Evolutionary conservation across 2,329 filamentous ascomycete genomes (phyloP).

Genomic region (Aspergillus eucalypticola): DNA sequence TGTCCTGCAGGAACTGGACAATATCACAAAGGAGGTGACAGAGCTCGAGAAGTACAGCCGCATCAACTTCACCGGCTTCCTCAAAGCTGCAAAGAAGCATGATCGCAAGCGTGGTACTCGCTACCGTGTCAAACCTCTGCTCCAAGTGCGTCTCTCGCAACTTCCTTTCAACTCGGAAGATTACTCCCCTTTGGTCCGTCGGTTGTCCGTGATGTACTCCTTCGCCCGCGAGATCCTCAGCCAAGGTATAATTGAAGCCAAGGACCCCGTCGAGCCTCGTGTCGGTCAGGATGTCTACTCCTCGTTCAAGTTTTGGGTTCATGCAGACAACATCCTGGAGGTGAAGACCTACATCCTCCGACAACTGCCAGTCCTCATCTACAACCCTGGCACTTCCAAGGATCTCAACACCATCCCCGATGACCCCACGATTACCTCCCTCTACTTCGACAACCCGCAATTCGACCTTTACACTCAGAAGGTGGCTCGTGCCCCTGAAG

Average conservation of each 20-base stretch:
- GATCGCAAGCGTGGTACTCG: constrained; percentile 84
- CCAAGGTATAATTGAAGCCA: constrained; percentile 53
- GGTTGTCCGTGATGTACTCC: constrained; percentile 90
- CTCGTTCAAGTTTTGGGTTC: constrained; percentile 95
- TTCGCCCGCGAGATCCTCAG: constrained; percentile 79
- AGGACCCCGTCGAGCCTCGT: constrained; percentile 48
- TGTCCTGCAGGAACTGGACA: constrained; percentile 77
- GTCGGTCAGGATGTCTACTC: constrained; percentile 68
- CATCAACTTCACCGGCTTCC: constrained; percentile 95
- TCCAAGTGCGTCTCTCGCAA: constrained; percentile 85
- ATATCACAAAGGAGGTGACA: constrained; percentile 84
- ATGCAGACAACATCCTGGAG: constrained; percentile 91
- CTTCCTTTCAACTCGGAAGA: constrained; percentile 94
- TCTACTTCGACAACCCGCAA: constrained; percentile 89
- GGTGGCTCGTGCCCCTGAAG: constrained; percentile 71
- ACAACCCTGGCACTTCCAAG: constrained; percentile 82
- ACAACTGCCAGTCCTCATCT: constrained; percentile 85
- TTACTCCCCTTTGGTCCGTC: constrained; percentile 85
- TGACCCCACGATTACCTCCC: constrained; percentile 88
- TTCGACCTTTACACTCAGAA: constrained; percentile 88
- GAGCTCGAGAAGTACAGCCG: constrained; percentile 93
- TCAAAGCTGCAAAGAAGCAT: constrained; percentile 99
- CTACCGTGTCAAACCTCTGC: constrained; percentile 87
- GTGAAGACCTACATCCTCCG: constrained; percentile 95
- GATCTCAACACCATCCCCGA: constrained; percentile 72